phyloP scores from a whole-genome alignment of 108 stramenopile species.

The Nannochloropsis salina region DNA sequence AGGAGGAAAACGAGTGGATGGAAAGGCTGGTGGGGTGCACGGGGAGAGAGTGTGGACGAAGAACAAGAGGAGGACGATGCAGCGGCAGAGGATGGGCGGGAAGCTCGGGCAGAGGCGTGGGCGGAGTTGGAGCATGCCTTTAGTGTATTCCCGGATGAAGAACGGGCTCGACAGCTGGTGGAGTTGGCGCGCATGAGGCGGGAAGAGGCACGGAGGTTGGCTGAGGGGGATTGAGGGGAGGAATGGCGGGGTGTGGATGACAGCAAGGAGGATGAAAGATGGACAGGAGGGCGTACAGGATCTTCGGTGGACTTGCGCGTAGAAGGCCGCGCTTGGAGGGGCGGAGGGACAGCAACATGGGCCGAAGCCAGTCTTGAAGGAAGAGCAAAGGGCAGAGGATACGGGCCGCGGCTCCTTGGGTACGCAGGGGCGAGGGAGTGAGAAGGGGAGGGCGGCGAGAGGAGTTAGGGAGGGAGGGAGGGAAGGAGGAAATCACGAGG shows the following conservation, averaged over 20 bases:
- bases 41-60: background rate
- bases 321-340: no score
- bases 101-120: background rate
- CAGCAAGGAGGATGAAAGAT: background rate
- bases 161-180: background rate
- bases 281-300: no score
- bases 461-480: background rate
- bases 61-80: background rate
- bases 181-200: background rate
- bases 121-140: background rate
- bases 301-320: no score
- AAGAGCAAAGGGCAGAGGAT: background rate
- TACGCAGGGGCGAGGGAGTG: background rate
- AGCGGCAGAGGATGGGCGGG: background rate
- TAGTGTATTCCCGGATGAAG: background rate
- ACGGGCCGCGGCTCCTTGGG: background rate
- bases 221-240: background rate
- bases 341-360: no score
- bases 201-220: background rate
- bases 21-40: background rate
- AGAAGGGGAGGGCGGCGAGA: background rate
- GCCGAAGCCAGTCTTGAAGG: background rate
- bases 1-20: background rate
- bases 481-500: background rate
- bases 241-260: background rate